A percentile compares a stretch with the other conserved stretches of the same genome.
phyloP scores from a whole-genome alignment of 1,284 basidiomycete species.

The Cryptococcus jaspeensis region DNA sequence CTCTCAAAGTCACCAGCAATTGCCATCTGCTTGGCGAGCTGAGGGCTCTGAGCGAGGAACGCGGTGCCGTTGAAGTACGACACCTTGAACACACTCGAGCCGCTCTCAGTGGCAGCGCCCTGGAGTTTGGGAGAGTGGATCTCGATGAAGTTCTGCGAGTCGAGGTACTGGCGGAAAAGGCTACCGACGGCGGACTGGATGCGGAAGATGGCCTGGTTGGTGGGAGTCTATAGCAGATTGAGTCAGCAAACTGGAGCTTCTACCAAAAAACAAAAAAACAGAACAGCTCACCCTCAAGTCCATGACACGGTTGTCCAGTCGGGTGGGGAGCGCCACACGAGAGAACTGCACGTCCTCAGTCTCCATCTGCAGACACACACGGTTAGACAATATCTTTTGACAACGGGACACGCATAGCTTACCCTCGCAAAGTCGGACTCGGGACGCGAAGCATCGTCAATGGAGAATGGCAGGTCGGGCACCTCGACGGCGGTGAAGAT shows the following conservation, averaged over 20 bases:
- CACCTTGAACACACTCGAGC: slow-evolving; percentile 96
- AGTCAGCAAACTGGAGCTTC: not conserved
- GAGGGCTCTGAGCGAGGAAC: slow-evolving; percentile 93
- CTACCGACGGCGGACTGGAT: slow-evolving; percentile 84
- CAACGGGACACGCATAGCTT: slow-evolving; percentile 1
- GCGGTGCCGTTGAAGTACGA: slow-evolving; percentile 95
- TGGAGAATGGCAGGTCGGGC: slow-evolving; percentile 75
- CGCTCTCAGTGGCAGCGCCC: slow-evolving; percentile 94
- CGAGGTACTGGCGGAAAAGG: slow-evolving; percentile 84
- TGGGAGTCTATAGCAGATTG: slow-evolving; percentile 69
- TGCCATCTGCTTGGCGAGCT: slow-evolving; percentile 98
- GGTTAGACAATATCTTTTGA: not conserved
- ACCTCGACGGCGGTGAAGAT: slow-evolving; percentile 80
- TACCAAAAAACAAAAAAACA: too few species aligned
- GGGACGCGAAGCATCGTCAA: slow-evolving; percentile 87
- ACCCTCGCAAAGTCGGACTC: slow-evolving; percentile 64
- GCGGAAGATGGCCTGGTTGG: slow-evolving; percentile 95
- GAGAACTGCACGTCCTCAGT: slow-evolving; percentile 59
- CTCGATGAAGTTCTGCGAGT: slow-evolving; percentile 68
- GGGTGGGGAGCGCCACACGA: slow-evolving; percentile 80
- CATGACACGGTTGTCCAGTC: slow-evolving; percentile 91
- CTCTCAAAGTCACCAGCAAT: slow-evolving; percentile 97
- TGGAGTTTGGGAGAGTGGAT: slow-evolving; percentile 98
- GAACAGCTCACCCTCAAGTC: slow-evolving; percentile 72
- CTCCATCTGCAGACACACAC: slow-evolving; percentile 49